Evolutionary conservation across 371 early-diverging fungal genomes (phyloP), one percentile per base, ranked within the genome.

Genomic region (Actinomucor elegans): DNA sequence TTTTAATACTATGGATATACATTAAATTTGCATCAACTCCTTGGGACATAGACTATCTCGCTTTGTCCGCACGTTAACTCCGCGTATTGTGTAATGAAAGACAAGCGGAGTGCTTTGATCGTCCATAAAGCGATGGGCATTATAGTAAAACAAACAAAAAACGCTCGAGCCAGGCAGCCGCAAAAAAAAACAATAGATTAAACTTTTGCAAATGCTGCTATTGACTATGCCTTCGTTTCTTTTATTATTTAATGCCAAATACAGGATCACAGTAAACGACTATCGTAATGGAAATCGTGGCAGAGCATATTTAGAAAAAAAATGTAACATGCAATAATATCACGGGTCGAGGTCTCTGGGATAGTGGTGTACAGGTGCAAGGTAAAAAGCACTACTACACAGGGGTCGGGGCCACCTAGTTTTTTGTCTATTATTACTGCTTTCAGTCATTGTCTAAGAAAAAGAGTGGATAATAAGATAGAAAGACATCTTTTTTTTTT

Each of bases 301-400:
- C 49, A 56, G 56, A 28, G 32, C 42, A 40, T 26, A 56, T n/a
- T n/a, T n/a, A n/a, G n/a, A n/a, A n/a, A 42, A 20, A 37, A 26
- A 38, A 58, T 58, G 58, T 58, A 58, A 58, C 58, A 44, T 58
- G 27, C 27, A 58, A 58, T 51, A 38, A 28, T 31, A 51, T 58
- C 58, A 58, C 46, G 58, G 58, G 58, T 45, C 58, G 35, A 44
- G 50, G 45, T 45, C 52, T 45, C 46, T 46, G 35, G 52, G 46
- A 51, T 18, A 45, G 24, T 36, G 57, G 42, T 15, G 58, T 37
- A 58, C 58, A 58, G 32, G 52, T 50, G 32, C 46, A 24, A 51
- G 46, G 33, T 58, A 45, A 42, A 38, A 42, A 20, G 17, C n/a
- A 14, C 10, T 52, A 52, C 41, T 48, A 41, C 52, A 51, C 58